Percentiles rank a stretch among this genome's conserved stretches.
Conservation (phyloP, 1,139 yeast genomes). For the Suhomyces bokatorum region DNA sequence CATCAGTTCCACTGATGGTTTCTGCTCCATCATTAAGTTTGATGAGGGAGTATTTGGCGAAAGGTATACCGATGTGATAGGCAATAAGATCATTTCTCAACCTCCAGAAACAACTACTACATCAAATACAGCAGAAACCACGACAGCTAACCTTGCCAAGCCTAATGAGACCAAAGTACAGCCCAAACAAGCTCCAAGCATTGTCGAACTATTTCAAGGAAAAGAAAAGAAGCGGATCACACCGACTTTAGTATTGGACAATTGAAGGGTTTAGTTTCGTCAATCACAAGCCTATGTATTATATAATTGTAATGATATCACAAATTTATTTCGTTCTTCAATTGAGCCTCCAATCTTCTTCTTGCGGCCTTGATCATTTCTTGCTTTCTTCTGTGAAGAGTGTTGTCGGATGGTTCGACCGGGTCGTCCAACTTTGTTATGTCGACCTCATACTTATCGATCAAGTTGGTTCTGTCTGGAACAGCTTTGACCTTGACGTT, state of each 20-base stretch:
- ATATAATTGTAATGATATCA: background rate
- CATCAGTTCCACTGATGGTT: constrained; percentile 92
- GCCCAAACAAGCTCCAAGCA: constrained; percentile 5
- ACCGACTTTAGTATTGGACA: constrained; percentile 38
- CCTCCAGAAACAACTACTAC: background rate
- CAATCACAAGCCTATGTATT: background rate
- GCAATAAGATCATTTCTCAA: background rate
- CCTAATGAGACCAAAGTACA: background rate
- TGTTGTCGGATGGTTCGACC: constrained; percentile 18
- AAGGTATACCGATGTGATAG: constrained; percentile 6
- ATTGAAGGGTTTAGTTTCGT: background rate
- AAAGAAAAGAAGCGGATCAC: constrained; percentile 40
- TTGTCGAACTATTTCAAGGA: constrained; percentile 10
- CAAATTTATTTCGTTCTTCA: constrained; percentile 28
- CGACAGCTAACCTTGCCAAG: background rate
- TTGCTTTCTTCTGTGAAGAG: constrained; percentile 30
- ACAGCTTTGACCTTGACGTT: background rate
- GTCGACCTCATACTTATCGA: constrained; percentile 36
- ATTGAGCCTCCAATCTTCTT: constrained; percentile 40
- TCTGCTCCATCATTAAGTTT: constrained; percentile 69
- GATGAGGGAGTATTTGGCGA: constrained; percentile 56
- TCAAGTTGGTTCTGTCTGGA: constrained; percentile 25
- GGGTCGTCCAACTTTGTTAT: constrained; percentile 17
- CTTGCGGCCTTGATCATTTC: constrained; percentile 49
- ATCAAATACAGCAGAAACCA: background rate